These are phyloP conservation scores for Anthoceros angustus DNA, from an alignment of 225 moss, liverwort and hornwort genomes.

Conservation along the genomic window DNA sequence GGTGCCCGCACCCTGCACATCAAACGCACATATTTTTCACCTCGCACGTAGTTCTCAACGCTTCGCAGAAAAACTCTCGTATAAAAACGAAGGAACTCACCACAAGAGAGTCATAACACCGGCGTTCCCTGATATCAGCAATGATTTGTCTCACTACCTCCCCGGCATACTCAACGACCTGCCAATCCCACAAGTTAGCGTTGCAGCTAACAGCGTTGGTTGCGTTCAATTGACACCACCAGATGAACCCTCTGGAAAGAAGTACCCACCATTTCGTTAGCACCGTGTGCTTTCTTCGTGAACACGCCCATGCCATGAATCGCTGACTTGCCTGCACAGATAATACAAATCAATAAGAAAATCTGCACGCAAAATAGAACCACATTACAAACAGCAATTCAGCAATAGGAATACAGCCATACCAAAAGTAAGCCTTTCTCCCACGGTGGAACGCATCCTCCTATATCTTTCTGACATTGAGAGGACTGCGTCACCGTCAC, in stretches of 20 bases:
- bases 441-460: slow-evolving; percentile 71
- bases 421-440: slow-evolving; percentile 86
- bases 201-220: neutral
- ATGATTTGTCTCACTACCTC: slow-evolving; percentile 75
- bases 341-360: slow-evolving; percentile 1
- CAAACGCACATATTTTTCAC: neutral
- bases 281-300: slow-evolving; percentile 60
- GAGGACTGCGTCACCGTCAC: slow-evolving; percentile 30
- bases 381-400: neutral
- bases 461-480: slow-evolving; percentile 92
- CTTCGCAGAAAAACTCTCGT: neutral
- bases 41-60: neutral
- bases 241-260: neutral
- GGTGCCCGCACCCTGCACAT: slow-evolving; percentile 66
- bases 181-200: neutral
- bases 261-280: slow-evolving; percentile 67
- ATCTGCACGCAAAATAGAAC: neutral
- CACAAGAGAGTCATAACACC: slow-evolving; percentile 89
- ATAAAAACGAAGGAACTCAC: slow-evolving; percentile 8
- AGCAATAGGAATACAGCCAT: neutral
- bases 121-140: slow-evolving; percentile 79
- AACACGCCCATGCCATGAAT: slow-evolving; percentile 99
- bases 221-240: neutral
- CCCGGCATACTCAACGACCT: slow-evolving; percentile 81
- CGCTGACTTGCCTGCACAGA: slow-evolving; percentile 52